Evolutionary conservation across 2,329 filamentous ascomycete species (phyloP), one percentile per base, ranked within the genome.

Genomic region (Aspergillus sergii): DNA sequence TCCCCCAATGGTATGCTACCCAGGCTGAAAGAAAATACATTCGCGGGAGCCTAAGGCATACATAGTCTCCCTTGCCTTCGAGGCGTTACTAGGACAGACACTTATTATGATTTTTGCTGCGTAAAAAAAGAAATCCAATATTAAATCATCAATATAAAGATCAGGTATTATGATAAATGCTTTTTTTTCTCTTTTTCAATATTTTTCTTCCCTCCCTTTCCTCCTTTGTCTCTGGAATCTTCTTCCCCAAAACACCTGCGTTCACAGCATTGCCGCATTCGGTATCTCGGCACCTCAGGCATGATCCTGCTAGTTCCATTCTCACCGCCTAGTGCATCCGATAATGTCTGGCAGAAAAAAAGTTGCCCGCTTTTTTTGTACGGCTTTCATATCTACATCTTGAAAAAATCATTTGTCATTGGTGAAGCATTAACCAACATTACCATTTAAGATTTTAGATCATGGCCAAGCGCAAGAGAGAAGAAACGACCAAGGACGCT

Each of bases 391-490:
- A 34, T 41, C 21, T 51, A 53, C 32, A 43, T 55, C 10, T 53
- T 19, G 28, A 51, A 41, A 32, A 54, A 39, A 43, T n/a, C 51
- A n/a, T 21, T 48, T 26, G 11, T 32, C n/a, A 14, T 39, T 39
- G 30, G 34, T 55, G 32, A 55, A 34, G 26, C 30, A 55, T 28
- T n/a, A 39, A 36, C 34, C 57, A 30, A 58, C 39, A 46, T 19
- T 46, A 16, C 41, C 39, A 54, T 36, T 16, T 51, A 46, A 28
- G 6, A 45, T 9, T 19, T 28, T 43, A 50, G 64, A 64, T 60
- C 55, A 82, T 82, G 80, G 78, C 72, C 5, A 82, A 82, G 66
- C 75, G 80, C 67, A 82, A 82, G 76, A 79, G 79, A 72, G 78
- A 76, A 9, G 73, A 76, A 8, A 57, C 67, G 45, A 48, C 64